Base-by-base conservation (phyloP, 805 yeast species). In the Candida patagonica region DNA sequence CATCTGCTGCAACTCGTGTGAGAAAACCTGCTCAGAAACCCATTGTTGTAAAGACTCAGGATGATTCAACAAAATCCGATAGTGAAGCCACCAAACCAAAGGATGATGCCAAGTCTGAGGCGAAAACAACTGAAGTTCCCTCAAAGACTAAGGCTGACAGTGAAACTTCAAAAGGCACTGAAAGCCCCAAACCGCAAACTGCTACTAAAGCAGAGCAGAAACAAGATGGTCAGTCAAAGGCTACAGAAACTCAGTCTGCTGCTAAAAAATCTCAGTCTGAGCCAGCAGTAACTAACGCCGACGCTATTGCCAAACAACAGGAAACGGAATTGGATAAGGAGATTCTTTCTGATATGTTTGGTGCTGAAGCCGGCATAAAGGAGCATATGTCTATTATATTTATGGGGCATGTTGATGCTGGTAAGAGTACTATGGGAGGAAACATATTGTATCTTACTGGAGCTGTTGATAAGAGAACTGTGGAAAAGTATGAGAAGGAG, bases 341-440 rank as follows among this genome's bases (percentile, higher is more conserved):
- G 52, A 75, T 88, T 48, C 86, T 92, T 48, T 79, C 75, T 43
- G 98, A 94, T 55, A 66, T 92, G 83, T 92, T 85, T 57, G 96
- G 96, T 49, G 95, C 95, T 56, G 54, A 46, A 30, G 51, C 47
- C 37, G 55, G 46, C 20, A 38, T 55, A 40, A 92, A 92, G 64
- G 98, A 89, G 61, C 98, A 92, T 67, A 75, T 92, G 60, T 88
- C 96, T 15, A 81, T 92, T 53, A 86, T 92, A 52, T 92, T 92
- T 67, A 92, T 92, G 97, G 99, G 99, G 54, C 99, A 92, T 60
- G 99, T 92, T 51, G 98, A 92, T 73, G 98, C 98, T 26, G 98
- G 99, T 61, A 92, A 92, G 66, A 86, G 96, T 38, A 92, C 99
- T 45, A 89, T 92, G 95, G 98, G 98, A 62, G 99, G 99, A 67